A percentile compares a stretch with the other conserved stretches of the same genome.
phyloP scores from a whole-genome alignment of 1,139 yeast species.

The Hyphopichia khmerensis region DNA sequence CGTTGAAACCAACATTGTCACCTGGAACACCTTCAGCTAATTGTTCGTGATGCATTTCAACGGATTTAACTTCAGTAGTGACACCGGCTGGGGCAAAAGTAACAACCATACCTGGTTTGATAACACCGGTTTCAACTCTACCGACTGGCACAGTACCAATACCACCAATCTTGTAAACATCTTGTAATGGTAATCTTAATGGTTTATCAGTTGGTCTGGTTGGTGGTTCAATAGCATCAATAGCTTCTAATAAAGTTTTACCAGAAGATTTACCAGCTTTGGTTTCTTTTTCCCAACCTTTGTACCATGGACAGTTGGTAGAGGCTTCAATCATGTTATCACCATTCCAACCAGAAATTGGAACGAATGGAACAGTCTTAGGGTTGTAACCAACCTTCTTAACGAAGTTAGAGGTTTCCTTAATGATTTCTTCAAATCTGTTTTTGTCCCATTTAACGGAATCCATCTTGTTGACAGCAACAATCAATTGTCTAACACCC shows the following conservation, averaged over 20 bases:
- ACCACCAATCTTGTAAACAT: slow-evolving; percentile 93
- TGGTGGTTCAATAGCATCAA: slow-evolving; percentile 85
- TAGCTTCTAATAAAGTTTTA: slow-evolving; percentile 86
- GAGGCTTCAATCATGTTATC: slow-evolving; percentile 89
- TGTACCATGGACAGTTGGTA: slow-evolving; percentile 86
- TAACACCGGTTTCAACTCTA: slow-evolving; percentile 90
- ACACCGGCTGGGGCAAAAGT: slow-evolving; percentile 91
- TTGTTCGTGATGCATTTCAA: slow-evolving; percentile 92
- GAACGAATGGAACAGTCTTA: slow-evolving; percentile 87
- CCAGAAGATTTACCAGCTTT: slow-evolving; percentile 76
- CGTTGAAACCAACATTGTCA: slow-evolving; percentile 95
- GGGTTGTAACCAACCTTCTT: slow-evolving; percentile 95
- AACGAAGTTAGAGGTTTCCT: slow-evolving; percentile 86
- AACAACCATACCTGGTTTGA: slow-evolving; percentile 90
- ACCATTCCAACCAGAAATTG: slow-evolving; percentile 94
- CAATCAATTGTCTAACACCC: slow-evolving; percentile 86
- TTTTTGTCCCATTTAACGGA: slow-evolving; percentile 82
- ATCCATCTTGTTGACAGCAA: slow-evolving; percentile 94
- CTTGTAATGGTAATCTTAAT: slow-evolving; percentile 88
- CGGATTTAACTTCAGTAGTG: slow-evolving; percentile 91
- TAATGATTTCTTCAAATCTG: slow-evolving; percentile 78
- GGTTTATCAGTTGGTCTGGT: slow-evolving; percentile 86
- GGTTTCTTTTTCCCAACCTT: slow-evolving; percentile 88
- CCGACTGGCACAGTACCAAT: slow-evolving; percentile 94
- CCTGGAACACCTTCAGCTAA: slow-evolving; percentile 85